phyloP scores from a whole-genome alignment of 352 stramenopile species.

The Pythium periplocum region DNA sequence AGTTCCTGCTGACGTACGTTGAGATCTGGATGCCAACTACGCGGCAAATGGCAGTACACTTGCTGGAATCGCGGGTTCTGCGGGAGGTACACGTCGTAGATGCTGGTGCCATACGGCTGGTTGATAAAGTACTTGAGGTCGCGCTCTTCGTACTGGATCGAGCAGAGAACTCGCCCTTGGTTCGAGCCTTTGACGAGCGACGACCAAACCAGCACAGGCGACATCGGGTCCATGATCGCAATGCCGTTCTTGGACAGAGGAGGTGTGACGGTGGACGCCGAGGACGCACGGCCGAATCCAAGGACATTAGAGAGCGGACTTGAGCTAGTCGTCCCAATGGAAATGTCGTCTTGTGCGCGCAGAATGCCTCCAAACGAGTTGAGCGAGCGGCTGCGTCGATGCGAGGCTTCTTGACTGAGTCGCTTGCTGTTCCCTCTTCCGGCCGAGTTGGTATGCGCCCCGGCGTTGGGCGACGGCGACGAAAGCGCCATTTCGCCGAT shows the following conservation, averaged over 20 bases:
- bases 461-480: slow-evolving; percentile 7
- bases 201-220: slow-evolving; percentile 69
- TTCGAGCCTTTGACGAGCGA: slow-evolving; percentile 53
- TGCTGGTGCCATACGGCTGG: slow-evolving; percentile 62
- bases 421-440: neutral
- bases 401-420: neutral
- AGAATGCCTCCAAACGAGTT: slow-evolving; percentile 13
- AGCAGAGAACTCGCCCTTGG: slow-evolving; percentile 60
- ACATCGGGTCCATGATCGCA: slow-evolving; percentile 29
- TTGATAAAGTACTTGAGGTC: slow-evolving; percentile 64
- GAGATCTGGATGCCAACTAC: slow-evolving; percentile 77
- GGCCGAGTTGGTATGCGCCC: neutral
- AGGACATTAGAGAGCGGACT: neutral
- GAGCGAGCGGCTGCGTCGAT: slow-evolving; percentile 16
- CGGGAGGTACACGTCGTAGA: slow-evolving; percentile 75
- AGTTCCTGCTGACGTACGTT: slow-evolving; percentile 61
- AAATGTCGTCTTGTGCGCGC: slow-evolving; percentile 1
- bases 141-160: slow-evolving; percentile 67
- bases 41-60: slow-evolving; percentile 64
- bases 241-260: slow-evolving; percentile 2
- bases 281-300: slow-evolving; percentile 11
- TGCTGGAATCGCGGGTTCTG: slow-evolving; percentile 79
- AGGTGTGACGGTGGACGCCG: slow-evolving; percentile 6
- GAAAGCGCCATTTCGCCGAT: slow-evolving; percentile 33
- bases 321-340: neutral